phyloP scores from a whole-genome alignment of 805 yeast genomes.

The Wickerhamomyces alni region DNA sequence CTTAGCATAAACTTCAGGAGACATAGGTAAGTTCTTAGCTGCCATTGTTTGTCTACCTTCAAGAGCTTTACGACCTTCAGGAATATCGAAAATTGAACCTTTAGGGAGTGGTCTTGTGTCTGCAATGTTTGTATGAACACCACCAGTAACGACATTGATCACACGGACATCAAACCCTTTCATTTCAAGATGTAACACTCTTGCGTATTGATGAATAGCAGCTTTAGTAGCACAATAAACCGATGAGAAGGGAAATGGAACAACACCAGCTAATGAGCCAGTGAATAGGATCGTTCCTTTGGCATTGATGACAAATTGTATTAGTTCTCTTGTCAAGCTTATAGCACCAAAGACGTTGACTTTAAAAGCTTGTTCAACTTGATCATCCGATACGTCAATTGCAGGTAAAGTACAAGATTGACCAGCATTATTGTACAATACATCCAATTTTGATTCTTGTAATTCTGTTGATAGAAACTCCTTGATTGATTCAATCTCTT shows the following conservation, averaged over 20 bases:
- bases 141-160: slow-evolving; percentile 67
- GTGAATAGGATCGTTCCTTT: slow-evolving; percentile 69
- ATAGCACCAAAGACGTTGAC: slow-evolving; percentile 72
- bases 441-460: slow-evolving; percentile 46
- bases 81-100: slow-evolving; percentile 45
- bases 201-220: slow-evolving; percentile 69
- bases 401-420: slow-evolving; percentile 70
- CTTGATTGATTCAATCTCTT: slow-evolving; percentile 40
- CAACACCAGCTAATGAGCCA: slow-evolving; percentile 62
- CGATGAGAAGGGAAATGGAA: slow-evolving; percentile 66
- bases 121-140: slow-evolving; percentile 64
- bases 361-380: slow-evolving; percentile 43
- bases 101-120: slow-evolving; percentile 56
- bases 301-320: slow-evolving; percentile 50
- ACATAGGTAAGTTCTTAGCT: slow-evolving; percentile 50
- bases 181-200: slow-evolving; percentile 57
- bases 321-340: slow-evolving; percentile 53
- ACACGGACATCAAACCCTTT: slow-evolving; percentile 69
- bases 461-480: slow-evolving; percentile 32
- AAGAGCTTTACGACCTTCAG: slow-evolving; percentile 46
- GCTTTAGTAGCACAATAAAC: slow-evolving; percentile 67
- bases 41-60: slow-evolving; percentile 54
- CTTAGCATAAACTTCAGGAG: slow-evolving; percentile 50
- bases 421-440: slow-evolving; percentile 73
- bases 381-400: slow-evolving; percentile 54